A percentile compares a stretch with the other conserved stretches of the same genome.
These are phyloP conservation scores for Penicillium desertorum DNA, from an alignment of 495 filamentous ascomycete species.

Conservation along the genomic window DNA sequence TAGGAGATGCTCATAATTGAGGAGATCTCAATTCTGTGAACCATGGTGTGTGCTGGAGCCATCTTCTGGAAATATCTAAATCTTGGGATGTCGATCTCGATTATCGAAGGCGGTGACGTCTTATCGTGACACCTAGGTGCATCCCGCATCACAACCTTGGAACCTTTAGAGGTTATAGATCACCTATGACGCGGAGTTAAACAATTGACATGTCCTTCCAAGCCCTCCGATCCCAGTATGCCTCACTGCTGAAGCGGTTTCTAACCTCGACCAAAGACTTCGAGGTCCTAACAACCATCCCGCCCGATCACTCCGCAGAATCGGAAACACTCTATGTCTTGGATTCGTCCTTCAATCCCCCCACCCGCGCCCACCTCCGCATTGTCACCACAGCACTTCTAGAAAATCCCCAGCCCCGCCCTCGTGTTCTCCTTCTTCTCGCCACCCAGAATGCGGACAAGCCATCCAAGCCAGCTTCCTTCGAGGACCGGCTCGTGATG, in stretches of 20 bases:
- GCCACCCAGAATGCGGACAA: conserved; percentile 95
- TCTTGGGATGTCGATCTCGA: neutral
- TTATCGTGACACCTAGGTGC: conserved; percentile 6
- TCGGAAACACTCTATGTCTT: conserved; percentile 70
- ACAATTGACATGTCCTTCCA: conserved; percentile 30
- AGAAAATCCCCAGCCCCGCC: conserved; percentile 32
- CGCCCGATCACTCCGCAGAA: conserved; percentile 28
- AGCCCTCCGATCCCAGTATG: conserved; percentile 35
- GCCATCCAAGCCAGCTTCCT: conserved; percentile 74
- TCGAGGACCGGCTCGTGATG: conserved; percentile 80
- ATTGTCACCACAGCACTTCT: conserved; percentile 70
- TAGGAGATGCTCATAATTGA: neutral
- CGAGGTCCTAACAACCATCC: conserved; percentile 57
- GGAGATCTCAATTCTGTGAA: neutral
- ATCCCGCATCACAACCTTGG: neutral
- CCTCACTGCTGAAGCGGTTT: conserved; percentile 56
- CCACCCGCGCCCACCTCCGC: conserved; percentile 75
- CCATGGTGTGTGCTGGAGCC: neutral
- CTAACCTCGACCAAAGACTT: conserved; percentile 55
- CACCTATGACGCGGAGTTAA: too few relatives aligned
- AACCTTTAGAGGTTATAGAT: neutral
- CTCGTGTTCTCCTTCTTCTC: conserved; percentile 75
- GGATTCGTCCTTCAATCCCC: conserved; percentile 95
- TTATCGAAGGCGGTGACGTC: neutral
- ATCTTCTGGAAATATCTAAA: neutral